Percentiles rank a stretch among this genome's conserved stretches.
Conservation (phyloP, 495 filamentous ascomycete species). For the Apiosordaria backusii region DNA sequence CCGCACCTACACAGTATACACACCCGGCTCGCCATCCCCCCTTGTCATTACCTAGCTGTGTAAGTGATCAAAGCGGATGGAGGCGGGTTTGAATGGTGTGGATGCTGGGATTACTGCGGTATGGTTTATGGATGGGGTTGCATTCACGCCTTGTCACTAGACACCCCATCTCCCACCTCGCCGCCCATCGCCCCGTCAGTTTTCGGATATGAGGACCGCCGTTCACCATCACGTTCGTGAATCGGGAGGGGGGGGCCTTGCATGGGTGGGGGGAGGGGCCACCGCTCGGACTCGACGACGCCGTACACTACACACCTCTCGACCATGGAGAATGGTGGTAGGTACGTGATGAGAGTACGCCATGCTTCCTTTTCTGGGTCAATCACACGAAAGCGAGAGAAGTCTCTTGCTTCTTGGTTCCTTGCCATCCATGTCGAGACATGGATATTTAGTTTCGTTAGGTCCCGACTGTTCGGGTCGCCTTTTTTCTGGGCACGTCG, state of each 20-base stretch:
- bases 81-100: neutral
- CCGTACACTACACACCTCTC: neutral
- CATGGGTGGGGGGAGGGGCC: neutral
- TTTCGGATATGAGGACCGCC: neutral
- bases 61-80: neutral
- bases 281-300: neutral
- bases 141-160: neutral
- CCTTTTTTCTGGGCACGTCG: neutral
- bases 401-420: neutral
- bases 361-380: neutral
- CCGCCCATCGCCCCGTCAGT: constrained; percentile 1
- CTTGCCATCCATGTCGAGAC: neutral
- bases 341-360: neutral
- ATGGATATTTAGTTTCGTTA: neutral
- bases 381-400: neutral
- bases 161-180: neutral
- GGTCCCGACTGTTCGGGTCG: constrained; percentile 3
- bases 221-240: neutral
- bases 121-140: neutral
- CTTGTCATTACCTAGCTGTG: neutral
- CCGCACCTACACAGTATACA: neutral
- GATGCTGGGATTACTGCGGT: neutral
- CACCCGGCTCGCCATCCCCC: neutral
- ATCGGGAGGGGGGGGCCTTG: neutral
- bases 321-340: neutral